Evolutionary conservation across 257 asterid species (phyloP), one percentile per base, ranked within the genome.

Genomic region (Nicotiana undulata): DNA sequence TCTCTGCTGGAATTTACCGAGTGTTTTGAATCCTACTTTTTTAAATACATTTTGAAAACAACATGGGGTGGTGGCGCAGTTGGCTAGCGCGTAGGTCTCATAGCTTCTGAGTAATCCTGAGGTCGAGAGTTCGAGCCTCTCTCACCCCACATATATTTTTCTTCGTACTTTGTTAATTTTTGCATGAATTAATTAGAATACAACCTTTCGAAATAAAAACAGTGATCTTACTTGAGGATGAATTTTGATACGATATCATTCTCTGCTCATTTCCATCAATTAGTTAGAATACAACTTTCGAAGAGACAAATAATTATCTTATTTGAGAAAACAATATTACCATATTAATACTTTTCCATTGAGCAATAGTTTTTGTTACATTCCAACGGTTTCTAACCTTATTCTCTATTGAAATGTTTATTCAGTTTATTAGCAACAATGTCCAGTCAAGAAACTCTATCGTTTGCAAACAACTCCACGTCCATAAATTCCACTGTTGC

Each of bases 11-110:
- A n/a, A n/a, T n/a, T n/a, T n/a, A n/a, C n/a, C n/a, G n/a, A n/a
- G n/a, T n/a, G n/a, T n/a, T n/a, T n/a, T n/a, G n/a, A n/a, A n/a
- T n/a, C n/a, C n/a, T n/a, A n/a, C n/a, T n/a, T n/a, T n/a, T n/a
- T n/a, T n/a, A 37, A 34, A 37, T 37, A 37, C 1, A 37, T 1
- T 10, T 8, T 2, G 0, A 9, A 0, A 0, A 40, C 49, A 9
- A 9, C 2, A 1, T 0, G 98, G 97, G 97, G 96, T 91, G 97
- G 97, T 93, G 97, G 97, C 96, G 97, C 97, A 93, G 97, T 94
- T 91, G 97, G 97, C 92, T 94, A 93, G 97, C 97, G 97, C 97
- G 98, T 93, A 94, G 98, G 98, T 93, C 98, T 94, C 96, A 92
- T 93, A 94, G 95, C 93, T 87, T 64, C 86, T 84, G 56, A 68